phyloP scores from a whole-genome alignment of 192 early-diverging fungal species.

The Coemansia sp. region DNA sequence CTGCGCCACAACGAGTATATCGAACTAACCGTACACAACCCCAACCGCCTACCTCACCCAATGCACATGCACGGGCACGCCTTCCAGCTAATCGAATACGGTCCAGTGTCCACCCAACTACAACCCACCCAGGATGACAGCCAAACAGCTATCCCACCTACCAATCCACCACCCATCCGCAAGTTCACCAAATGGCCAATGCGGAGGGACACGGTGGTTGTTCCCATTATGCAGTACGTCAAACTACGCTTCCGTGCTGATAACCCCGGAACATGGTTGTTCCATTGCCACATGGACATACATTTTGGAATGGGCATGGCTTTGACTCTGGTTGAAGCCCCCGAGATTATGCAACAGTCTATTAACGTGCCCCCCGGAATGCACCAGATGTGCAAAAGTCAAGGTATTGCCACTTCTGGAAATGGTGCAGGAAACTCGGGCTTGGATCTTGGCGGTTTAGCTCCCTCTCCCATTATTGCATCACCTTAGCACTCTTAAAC shows the following conservation, averaged over 20 bases:
- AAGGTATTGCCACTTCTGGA: constrained; percentile 52
- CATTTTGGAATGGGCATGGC: constrained; percentile 63
- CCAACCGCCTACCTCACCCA: constrained; percentile 57
- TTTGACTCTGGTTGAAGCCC: constrained; percentile 62
- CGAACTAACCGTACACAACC: constrained; percentile 64
- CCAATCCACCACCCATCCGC: not conserved
- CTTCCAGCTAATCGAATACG: constrained; percentile 69
- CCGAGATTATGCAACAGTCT: constrained; percentile 50
- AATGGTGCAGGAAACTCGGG: constrained; percentile 72
- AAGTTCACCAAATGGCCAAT: constrained; percentile 5
- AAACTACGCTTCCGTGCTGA: constrained; percentile 67
- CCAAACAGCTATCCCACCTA: not conserved
- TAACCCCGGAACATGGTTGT: constrained; percentile 73
- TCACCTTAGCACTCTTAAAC: not conserved
- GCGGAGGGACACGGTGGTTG: constrained; percentile 62
- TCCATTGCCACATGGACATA: constrained; percentile 69
- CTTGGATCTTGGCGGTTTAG: constrained; percentile 54
- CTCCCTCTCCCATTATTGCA: not conserved
- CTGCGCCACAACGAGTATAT: constrained; percentile 55
- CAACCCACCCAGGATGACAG: not conserved
- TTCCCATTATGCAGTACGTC: constrained; percentile 53
- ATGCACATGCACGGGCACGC: constrained; percentile 76
- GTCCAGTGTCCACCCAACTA: constrained; percentile 34
- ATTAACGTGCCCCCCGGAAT: constrained; percentile 48
- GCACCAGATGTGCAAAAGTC: constrained; percentile 53